Conservation (phyloP, 768 basidiomycete species). For the Boletus barrowsii region DNA sequence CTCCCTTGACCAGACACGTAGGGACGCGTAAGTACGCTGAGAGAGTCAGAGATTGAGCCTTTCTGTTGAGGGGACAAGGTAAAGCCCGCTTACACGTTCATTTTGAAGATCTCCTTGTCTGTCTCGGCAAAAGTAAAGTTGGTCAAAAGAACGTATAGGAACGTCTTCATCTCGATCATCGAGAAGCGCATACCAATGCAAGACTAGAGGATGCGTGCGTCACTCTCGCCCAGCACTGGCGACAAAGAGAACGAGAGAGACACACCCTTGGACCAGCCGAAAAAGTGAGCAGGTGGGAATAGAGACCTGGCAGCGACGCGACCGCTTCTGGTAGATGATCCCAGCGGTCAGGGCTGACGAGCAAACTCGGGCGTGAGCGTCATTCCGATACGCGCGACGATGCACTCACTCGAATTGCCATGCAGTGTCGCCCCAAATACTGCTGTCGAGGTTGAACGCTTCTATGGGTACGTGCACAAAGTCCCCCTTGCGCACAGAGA, state of each 20-base stretch:
- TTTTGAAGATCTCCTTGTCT: conserved; percentile 50
- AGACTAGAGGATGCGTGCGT: conserved; percentile 43
- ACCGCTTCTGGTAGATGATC: conserved; percentile 70
- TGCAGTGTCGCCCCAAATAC: conserved; percentile 76
- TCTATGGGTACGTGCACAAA: conserved; percentile 78
- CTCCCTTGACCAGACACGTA: conserved; percentile 52
- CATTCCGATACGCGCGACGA: neutral
- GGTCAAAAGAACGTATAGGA: conserved; percentile 66
- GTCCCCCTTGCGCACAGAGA: conserved; percentile 62
- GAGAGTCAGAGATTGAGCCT: neutral
- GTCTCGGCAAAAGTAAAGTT: conserved; percentile 59
- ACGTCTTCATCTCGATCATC: conserved; percentile 78
- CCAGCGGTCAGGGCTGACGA: conserved; percentile 75
- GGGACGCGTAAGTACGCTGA: conserved; percentile 63
- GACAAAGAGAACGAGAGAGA: conserved; percentile 1
- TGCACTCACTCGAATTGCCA: conserved; percentile 73
- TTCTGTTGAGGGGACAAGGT: neutral
- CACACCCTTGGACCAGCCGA: conserved; percentile 79
- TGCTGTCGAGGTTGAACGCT: conserved; percentile 74
- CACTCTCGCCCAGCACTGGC: too few species aligned
- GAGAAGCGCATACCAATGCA: conserved; percentile 84
- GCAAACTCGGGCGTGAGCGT: conserved; percentile 1
- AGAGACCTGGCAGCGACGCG: conserved; percentile 64
- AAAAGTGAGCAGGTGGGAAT: conserved; percentile 68
- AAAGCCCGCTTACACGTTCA: conserved; percentile 53